phyloP scores from a whole-genome alignment of 108 stramenopile species.

The Pseudonitzschia pungens region DNA sequence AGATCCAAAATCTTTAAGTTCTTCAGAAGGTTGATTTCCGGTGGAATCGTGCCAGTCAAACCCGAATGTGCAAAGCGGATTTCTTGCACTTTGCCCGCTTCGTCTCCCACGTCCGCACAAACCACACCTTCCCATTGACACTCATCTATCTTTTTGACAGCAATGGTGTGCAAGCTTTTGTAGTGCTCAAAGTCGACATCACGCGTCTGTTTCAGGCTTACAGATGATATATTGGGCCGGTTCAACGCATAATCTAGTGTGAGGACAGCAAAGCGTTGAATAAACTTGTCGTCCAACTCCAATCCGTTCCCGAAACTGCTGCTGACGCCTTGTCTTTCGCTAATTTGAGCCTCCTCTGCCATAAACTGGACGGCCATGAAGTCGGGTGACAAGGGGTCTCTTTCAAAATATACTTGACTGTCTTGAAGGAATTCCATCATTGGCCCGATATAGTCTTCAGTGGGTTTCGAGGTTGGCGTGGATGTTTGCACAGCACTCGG shows the following conservation, averaged over 20 bases:
- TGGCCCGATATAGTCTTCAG: neutral
- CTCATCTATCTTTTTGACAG: conserved; percentile 8
- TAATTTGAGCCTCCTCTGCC: neutral
- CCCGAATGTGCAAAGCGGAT: conserved; percentile 41
- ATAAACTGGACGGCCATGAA: conserved; percentile 16
- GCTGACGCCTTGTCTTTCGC: neutral
- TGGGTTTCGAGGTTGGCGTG: neutral
- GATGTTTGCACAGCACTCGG: neutral
- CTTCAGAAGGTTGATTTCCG: conserved; percentile 26
- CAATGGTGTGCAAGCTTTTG: conserved; percentile 4
- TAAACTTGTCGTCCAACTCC: neutral
- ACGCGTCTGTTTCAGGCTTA: neutral
- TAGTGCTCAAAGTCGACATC: neutral
- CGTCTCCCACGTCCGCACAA: conserved; percentile 43
- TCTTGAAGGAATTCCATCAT: conserved; percentile 19
- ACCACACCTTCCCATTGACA: conserved; percentile 60
- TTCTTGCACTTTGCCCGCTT: conserved; percentile 25
- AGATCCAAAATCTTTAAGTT: conserved; percentile 21
- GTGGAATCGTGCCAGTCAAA: conserved; percentile 43
- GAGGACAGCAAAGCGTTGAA: conserved; percentile 27
- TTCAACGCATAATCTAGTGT: conserved; percentile 8
- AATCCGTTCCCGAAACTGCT: conserved; percentile 3
- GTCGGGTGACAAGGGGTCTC: neutral
- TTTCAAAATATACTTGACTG: conserved; percentile 8
- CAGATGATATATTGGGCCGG: neutral